Base-by-base conservation (phyloP, 2,329 filamentous ascomycete species). In the Akanthomyces lecanii region DNA sequence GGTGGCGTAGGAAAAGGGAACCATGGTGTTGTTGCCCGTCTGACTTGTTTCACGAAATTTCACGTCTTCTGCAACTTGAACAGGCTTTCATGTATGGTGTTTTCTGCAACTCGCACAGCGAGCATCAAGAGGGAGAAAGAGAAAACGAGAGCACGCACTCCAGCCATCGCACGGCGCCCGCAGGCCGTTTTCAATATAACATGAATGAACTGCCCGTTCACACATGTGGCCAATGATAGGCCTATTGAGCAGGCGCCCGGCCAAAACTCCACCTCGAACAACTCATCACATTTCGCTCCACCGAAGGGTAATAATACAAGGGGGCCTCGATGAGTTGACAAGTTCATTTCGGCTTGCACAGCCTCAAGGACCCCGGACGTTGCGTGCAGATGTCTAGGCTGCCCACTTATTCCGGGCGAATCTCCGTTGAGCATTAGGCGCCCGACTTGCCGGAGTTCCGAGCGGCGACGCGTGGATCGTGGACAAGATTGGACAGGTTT, bases 391-490 rank as follows among this genome's bases (percentile, higher is more conserved):
- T 47, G 28, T 45, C 30, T 7, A 0, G 51, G 30, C 14, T 21
- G 52, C 44, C 60, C 52, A 56, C 52, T 55, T 56, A 42, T 56
- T 30, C 25, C 8, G 23, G 44, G 52, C 60, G 60, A 62, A 62
- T 62, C 52, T 44, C 18, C 52, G 45, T 23, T 16, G 23, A 62
- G 52, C 42, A 56, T 62, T 62, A 62, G 45, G 33, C 60, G 60
- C 52, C 60, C 45, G n/a, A 28, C 23, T 33, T 62, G 60, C 60
- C 60, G 60, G 36, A 51, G n/a, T 56, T n/a, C 60, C 60, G 60
- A 11, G 28, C 11, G 48, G 38, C 38, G 5, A 18, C 25, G 36
- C 5, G 25, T 30, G 12, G 18, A 28, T 42, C 33, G 25, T 3
- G 59, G 10, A 47, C 30, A 2, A 18, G 28, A 47, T 48, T 62